phyloP scores from a whole-genome alignment of 305 asterid genomes.

The Fraxinus albicans region DNA sequence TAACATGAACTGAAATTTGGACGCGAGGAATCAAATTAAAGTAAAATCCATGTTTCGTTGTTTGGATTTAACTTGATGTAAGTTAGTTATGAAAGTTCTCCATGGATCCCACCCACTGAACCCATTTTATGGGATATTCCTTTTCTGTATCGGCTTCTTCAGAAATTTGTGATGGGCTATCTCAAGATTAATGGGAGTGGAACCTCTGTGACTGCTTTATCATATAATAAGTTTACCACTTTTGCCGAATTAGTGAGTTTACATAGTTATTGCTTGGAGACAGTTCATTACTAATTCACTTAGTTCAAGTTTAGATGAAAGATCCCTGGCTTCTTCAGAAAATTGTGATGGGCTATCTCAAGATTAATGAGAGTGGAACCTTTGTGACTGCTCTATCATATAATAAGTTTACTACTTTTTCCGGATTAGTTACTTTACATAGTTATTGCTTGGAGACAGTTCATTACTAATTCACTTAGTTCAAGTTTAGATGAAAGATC shows the following conservation, averaged over 20 bases:
- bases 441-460: neutral
- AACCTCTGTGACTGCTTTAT: neutral
- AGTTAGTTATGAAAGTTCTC: neutral
- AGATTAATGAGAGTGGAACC: neutral
- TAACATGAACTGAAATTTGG: neutral
- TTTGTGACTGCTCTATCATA: neutral
- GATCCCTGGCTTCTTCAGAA: neutral
- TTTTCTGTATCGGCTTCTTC: neutral
- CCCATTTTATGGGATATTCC: neutral
- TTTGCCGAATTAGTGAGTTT: neutral
- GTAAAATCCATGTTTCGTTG: neutral
- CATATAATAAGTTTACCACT: neutral
- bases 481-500: neutral
- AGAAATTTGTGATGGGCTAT: neutral
- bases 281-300: neutral
- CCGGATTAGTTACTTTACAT: neutral
- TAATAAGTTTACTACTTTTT: neutral
- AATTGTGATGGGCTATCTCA: neutral
- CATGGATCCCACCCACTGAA: neutral
- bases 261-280: neutral
- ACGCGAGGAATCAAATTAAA: neutral
- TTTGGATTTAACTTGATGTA: neutral
- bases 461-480: neutral
- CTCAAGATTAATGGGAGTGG: neutral
- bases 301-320: neutral